phyloP scores from a whole-genome alignment of 495 filamentous ascomycete species.

The Neurospora sp. region DNA sequence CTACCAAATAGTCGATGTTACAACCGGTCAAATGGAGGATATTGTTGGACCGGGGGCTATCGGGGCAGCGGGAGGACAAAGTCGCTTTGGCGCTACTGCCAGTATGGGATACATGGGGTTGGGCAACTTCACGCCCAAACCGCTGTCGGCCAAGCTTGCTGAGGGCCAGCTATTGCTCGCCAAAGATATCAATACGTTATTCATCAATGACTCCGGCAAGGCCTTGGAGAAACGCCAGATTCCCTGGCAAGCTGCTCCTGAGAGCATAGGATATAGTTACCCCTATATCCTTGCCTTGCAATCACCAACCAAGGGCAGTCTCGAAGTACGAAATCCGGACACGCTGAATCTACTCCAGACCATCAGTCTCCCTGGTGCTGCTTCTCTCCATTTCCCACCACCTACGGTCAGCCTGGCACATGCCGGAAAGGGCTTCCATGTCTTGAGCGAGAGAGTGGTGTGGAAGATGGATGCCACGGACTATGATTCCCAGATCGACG shows the following conservation, averaged over 20 bases:
- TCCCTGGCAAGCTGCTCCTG: slow-evolving; percentile 81
- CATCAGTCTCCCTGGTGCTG: slow-evolving; percentile 68
- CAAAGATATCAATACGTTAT: slow-evolving; percentile 92
- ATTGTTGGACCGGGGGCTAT: slow-evolving; percentile 71
- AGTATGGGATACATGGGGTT: slow-evolving; percentile 96
- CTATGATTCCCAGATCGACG: slow-evolving; percentile 84
- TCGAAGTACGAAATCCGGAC: slow-evolving; percentile 90
- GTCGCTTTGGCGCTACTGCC: slow-evolving; percentile 51
- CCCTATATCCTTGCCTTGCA: slow-evolving; percentile 88
- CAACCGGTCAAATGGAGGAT: slow-evolving; percentile 56
- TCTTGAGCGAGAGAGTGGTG: slow-evolving; percentile 75
- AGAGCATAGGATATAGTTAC: slow-evolving; percentile 88
- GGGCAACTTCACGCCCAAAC: slow-evolving; percentile 80
- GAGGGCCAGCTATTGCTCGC: slow-evolving; percentile 81
- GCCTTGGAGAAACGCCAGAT: slow-evolving; percentile 77
- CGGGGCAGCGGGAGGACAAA: slow-evolving; percentile 52
- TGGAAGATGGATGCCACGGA: slow-evolving; percentile 95
- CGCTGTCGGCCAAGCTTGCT: slow-evolving; percentile 68
- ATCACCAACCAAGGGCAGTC: slow-evolving; percentile 65
- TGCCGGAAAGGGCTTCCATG: slow-evolving; percentile 88
- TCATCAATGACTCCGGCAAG: slow-evolving; percentile 75
- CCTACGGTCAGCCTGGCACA: slow-evolving; percentile 87
- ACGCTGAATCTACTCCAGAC: slow-evolving; percentile 80
- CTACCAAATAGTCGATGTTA: slow-evolving; percentile 83
- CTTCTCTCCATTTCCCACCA: slow-evolving; percentile 81